Conservation (phyloP, 2,329 filamentous ascomycete genomes). For the Leptographium procerum region DNA sequence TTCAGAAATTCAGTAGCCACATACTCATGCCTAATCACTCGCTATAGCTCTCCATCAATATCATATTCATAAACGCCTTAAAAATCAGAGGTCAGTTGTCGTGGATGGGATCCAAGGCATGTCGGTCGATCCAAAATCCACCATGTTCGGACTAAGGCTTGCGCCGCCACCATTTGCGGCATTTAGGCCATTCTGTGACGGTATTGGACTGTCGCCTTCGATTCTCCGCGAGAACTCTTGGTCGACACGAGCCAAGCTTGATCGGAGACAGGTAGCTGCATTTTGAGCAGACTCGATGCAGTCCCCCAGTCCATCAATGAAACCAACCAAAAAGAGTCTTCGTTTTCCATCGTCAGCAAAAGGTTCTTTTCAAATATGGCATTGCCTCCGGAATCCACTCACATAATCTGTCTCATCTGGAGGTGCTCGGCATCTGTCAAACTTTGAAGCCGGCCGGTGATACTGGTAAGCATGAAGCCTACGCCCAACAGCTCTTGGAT, state of each 20-base stretch:
- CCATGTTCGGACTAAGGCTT: background rate
- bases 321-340: background rate
- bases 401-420: background rate
- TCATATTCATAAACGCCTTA: too few species aligned
- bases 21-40: too few species aligned
- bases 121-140: background rate
- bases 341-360: background rate
- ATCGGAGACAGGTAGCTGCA: background rate
- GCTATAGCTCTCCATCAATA: background rate
- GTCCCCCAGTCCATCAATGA: background rate
- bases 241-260: background rate
- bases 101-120: background rate
- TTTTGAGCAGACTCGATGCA: background rate
- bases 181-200: background rate
- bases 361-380: background rate
- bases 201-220: background rate
- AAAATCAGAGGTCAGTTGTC: background rate
- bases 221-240: background rate
- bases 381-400: background rate
- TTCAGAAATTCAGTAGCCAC: too few species aligned
- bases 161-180: background rate
- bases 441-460: background rate
- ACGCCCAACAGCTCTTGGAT: background rate
- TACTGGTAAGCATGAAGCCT: background rate
- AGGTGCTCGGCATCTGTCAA: background rate